Evolutionary conservation across 2,329 filamentous ascomycete species (phyloP).

Genomic region (Aureobasidium sp.): DNA sequence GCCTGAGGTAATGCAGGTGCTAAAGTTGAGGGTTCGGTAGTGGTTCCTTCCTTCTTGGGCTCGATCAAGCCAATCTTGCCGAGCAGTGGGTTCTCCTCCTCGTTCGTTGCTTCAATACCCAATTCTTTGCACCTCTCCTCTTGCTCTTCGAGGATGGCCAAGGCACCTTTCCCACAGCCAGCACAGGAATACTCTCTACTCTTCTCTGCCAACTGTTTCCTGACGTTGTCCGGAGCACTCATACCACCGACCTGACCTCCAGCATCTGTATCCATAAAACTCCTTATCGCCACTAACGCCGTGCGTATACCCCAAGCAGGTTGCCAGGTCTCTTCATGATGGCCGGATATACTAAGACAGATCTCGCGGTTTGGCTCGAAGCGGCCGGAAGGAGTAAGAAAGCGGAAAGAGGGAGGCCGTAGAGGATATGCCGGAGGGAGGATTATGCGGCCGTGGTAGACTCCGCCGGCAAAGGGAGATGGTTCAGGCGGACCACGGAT

Average conservation of each 20-base stretch:
- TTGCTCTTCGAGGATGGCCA: slow-evolving; percentile 65
- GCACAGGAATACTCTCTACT: slow-evolving; percentile 61
- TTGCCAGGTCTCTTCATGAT: slow-evolving; percentile 98
- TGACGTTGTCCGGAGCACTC: slow-evolving; percentile 62
- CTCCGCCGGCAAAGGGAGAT: slow-evolving; percentile 69
- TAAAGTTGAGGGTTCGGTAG: slow-evolving; percentile 31
- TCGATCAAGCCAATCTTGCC: slow-evolving; percentile 51
- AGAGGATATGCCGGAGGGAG: slow-evolving; percentile 86
- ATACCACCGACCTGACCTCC: slow-evolving; percentile 85
- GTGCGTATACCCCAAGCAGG: slow-evolving; percentile 95
- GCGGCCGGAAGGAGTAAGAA: slow-evolving; percentile 81
- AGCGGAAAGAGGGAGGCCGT: slow-evolving; percentile 90
- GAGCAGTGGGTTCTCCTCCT: slow-evolving; percentile 43
- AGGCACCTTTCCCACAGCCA: slow-evolving; percentile 63
- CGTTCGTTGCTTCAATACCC: slow-evolving; percentile 34
- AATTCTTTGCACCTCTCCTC: slow-evolving; percentile 49
- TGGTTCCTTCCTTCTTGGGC: slow-evolving; percentile 63
- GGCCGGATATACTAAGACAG: slow-evolving; percentile 84
- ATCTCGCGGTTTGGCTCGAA: slow-evolving; percentile 98
- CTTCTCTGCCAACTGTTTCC: slow-evolving; percentile 61
- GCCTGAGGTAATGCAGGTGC: slow-evolving; percentile 15
- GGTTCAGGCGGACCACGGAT: slow-evolving; percentile 76
- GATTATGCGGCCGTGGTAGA: slow-evolving; percentile 94
- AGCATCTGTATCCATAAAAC: slow-evolving; percentile 88
- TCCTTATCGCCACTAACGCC: slow-evolving; percentile 68